These are phyloP conservation scores for Plasmodium gaboni DNA, from an alignment of 169 alveolate species.

Conservation along the genomic window DNA sequence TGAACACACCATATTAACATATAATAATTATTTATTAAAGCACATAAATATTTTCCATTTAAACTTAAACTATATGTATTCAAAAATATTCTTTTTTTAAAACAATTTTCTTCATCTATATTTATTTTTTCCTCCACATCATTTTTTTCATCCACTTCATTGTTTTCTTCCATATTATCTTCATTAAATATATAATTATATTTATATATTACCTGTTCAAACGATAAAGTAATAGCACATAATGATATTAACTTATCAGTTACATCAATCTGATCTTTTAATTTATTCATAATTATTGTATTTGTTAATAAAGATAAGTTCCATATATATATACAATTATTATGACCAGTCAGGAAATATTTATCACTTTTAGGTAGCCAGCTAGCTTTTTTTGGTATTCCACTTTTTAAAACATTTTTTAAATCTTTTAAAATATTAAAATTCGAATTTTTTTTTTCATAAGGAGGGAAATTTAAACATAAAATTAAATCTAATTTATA, in stretches of 20 bases:
- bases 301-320: constrained; percentile 32
- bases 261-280: constrained; percentile 40
- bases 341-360: constrained; percentile 69
- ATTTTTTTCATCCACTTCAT: background rate
- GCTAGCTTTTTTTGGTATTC: constrained; percentile 57
- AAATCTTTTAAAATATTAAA: background rate
- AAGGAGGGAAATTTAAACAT: constrained; percentile 58
- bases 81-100: background rate
- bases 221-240: constrained; percentile 43
- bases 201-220: constrained; percentile 20
- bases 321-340: constrained; percentile 63
- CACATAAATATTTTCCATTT: constrained; percentile 55
- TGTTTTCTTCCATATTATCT: background rate
- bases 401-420: constrained; percentile 19
- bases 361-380: constrained; percentile 75
- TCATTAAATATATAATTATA: constrained; percentile 32
- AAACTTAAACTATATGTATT: constrained; percentile 46
- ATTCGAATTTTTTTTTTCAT: constrained; percentile 12
- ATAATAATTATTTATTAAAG: constrained; percentile 42
- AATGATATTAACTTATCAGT: constrained; percentile 25
- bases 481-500: constrained; percentile 33
- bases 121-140: too few species aligned
- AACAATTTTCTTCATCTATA: background rate
- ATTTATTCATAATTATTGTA: constrained; percentile 16
- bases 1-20: constrained; percentile 26